A percentile compares a stretch with the other conserved stretches of the same genome.
Evolutionary conservation across 441 rosid genomes (phyloP).

Genomic region (Isatis lusitanica): DNA sequence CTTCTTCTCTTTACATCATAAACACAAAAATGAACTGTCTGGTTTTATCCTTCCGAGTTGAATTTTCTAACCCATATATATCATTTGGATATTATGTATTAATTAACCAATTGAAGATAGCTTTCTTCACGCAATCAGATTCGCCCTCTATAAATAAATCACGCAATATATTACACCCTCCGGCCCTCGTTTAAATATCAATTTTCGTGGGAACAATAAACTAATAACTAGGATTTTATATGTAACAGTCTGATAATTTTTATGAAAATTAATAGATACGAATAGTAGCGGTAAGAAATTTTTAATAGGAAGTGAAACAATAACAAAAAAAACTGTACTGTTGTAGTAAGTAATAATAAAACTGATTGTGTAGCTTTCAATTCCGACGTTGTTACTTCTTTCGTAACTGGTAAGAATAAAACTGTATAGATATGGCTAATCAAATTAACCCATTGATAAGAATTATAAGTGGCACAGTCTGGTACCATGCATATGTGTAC

Average conservation of each 20-base stretch:
- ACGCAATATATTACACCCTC: no score
- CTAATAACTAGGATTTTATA: no score
- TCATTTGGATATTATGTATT: background rate
- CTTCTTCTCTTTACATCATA: background rate
- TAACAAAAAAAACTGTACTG: background rate
- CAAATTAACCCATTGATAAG: background rate
- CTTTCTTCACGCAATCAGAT: constrained; percentile 26
- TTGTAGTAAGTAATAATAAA: background rate
- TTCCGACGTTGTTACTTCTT: background rate
- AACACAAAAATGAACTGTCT: background rate
- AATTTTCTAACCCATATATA: background rate
- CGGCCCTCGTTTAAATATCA: background rate
- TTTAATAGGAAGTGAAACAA: no score
- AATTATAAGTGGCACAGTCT: background rate
- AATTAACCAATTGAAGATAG: constrained; percentile 5
- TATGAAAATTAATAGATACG: background rate
- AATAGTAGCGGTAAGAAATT: no score
- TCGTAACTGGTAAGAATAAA: background rate
- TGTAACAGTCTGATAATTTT: background rate
- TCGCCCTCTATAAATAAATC: background rate
- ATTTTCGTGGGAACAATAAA: background rate
- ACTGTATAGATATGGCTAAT: background rate
- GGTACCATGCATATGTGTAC: background rate
- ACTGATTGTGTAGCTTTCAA: background rate
- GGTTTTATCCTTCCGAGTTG: background rate